Evolutionary conservation across 768 basidiomycete species (phyloP).

Genomic region (Boletus reticulatus): DNA sequence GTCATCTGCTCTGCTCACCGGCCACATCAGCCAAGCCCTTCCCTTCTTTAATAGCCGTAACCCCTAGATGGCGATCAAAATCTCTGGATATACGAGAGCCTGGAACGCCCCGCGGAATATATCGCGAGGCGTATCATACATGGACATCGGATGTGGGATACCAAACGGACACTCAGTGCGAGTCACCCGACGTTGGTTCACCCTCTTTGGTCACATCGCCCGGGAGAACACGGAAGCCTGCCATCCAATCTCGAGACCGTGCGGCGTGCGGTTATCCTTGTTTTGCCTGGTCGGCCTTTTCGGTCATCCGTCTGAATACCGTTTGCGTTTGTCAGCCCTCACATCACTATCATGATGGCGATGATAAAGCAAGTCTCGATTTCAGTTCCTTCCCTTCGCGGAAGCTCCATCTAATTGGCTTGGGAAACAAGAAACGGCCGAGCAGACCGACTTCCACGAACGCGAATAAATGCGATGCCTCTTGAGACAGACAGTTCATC

Average conservation of each 20-base stretch:
- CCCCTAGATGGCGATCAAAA: slow-evolving; percentile 2
- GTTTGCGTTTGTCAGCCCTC: slow-evolving; percentile 2
- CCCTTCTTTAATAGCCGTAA: slow-evolving; percentile 18
- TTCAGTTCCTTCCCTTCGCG: slow-evolving; percentile 19
- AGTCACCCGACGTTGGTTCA: not conserved
- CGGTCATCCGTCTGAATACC: slow-evolving; percentile 6
- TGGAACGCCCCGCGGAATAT: not conserved
- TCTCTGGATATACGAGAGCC: not conserved
- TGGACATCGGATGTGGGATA: not conserved
- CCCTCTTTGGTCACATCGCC: not conserved
- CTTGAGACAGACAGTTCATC: not conserved
- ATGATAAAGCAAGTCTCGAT: not conserved
- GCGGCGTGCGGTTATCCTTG: not conserved
- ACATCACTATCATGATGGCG: slow-evolving; percentile 9
- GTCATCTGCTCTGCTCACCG: not conserved
- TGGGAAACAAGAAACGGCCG: not conserved
- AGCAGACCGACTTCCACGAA: not conserved
- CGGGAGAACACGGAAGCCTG: slow-evolving; percentile 8
- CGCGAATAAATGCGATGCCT: slow-evolving; percentile 1
- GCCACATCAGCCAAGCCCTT: slow-evolving; percentile 1
- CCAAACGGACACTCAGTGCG: not conserved
- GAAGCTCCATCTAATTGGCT: slow-evolving; percentile 1
- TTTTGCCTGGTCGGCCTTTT: not conserved
- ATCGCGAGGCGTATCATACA: slow-evolving; percentile 1
- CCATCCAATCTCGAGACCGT: not conserved